Evolutionary conservation across 805 yeast species (phyloP), one percentile per base, ranked within the genome.

Genomic region (Candida loeiensis): DNA sequence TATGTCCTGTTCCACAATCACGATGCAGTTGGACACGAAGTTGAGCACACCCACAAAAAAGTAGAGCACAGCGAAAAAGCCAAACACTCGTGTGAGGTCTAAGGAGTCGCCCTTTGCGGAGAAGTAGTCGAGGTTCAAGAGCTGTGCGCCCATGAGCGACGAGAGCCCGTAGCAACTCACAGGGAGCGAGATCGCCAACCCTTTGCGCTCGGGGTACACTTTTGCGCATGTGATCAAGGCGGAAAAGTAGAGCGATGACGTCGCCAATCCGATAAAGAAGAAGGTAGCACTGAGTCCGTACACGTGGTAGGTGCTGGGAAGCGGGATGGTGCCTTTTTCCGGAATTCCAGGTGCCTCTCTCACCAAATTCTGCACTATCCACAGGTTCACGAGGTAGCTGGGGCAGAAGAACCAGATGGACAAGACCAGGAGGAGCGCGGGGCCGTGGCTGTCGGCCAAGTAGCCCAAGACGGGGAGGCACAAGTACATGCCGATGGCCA

Each of bases 121-220:
- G 50, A 80, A 67, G 55, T 60, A 64, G 6, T 49, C 47, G 17
- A 72, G 55, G 44, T 71, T 75, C 55, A 77, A 59, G 33, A 77
- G 55, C 56, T 80, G 89, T 0, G 95, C 74, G 3, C 85, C 83
- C 35, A 90, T 60, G 40, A 93, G 66, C 2, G 95, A 77, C 4
- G 95, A 83, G 21, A 88, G 54, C 1, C 98, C 99, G 59, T 84
- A 90, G 46, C 83, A 83, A 0, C 95, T 77, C 2, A 91, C 90
- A 0, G 99, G 99, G 33, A 85, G 73, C 39, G 95, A 83, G 32
- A 91, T 87, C 22, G 95, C 85, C 40, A 91, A 61, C 2, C 95
- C 83, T 44, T 87, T 85, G 35, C 73, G 71, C 28, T 77, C 67
- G 0, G 95, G 95, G 54, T 79, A 85, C n/a, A 89, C 75, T 51